Conservation (phyloP, 129 eudicot genomes). For the Sambucus nigra region DNA sequence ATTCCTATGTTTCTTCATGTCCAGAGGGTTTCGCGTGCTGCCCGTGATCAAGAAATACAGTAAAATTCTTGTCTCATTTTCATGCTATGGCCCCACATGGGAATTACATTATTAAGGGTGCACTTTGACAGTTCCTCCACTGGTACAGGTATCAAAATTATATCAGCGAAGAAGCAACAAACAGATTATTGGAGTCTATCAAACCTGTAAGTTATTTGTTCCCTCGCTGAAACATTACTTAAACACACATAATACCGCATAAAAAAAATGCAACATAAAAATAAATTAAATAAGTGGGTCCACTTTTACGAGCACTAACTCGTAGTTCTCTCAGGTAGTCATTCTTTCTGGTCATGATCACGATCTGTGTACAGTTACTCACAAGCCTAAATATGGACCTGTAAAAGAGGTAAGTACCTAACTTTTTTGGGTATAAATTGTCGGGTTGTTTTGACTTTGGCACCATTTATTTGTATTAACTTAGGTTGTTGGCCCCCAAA, state of each 20-base stretch:
- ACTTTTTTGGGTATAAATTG: background rate
- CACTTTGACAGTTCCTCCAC: constrained; percentile 11
- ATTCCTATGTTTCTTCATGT: constrained; percentile 22
- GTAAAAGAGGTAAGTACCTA: constrained; percentile 58
- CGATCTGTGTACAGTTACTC: constrained; percentile 85
- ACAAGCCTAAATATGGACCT: constrained; percentile 46
- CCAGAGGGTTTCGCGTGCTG: constrained; percentile 62
- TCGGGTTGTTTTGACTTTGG: too few species aligned
- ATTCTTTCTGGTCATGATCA: constrained; percentile 97
- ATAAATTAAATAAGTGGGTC: background rate
- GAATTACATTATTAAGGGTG: constrained; percentile 4
- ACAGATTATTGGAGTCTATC: constrained; percentile 46
- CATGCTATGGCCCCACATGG: background rate
- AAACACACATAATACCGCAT: background rate
- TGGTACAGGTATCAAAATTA: constrained; percentile 82
- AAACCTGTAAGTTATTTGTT: constrained; percentile 57
- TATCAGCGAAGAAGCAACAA: constrained; percentile 48
- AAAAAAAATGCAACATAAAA: background rate
- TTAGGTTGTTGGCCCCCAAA: too few species aligned
- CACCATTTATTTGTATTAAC: too few species aligned
- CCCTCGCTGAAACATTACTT: constrained; percentile 10
- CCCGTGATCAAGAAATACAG: constrained; percentile 40
- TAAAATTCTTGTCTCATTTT: constrained; percentile 28
- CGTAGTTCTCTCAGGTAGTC: constrained; percentile 42
- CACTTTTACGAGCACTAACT: constrained; percentile 1